These are phyloP conservation scores for Dryas integrifolia DNA, from an alignment of 331 rosid genomes.

Conservation along the genomic window DNA sequence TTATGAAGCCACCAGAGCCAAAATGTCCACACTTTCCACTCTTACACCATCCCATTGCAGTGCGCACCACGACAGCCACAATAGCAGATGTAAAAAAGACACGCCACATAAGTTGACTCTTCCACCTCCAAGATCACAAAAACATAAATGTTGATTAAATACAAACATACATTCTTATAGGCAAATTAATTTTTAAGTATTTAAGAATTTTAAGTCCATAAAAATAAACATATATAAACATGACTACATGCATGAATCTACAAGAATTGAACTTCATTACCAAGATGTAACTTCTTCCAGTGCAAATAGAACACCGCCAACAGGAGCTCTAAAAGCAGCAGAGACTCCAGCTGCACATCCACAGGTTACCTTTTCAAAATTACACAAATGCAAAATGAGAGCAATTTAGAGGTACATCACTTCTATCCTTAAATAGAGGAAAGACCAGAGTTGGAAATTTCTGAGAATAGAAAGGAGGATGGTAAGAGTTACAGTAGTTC, in stretches of 20 bases:
- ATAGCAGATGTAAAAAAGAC: conserved; percentile 95
- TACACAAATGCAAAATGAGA: conserved; percentile 26
- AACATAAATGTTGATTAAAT: conserved; percentile 1
- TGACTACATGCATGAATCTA: not conserved
- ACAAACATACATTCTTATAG: conserved; percentile 3
- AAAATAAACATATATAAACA: not conserved
- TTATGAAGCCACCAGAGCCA: conserved; percentile 98
- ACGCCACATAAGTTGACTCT: conserved; percentile 99
- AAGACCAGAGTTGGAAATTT: not conserved
- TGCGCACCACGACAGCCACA: conserved; percentile 94
- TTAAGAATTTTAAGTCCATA: not conserved
- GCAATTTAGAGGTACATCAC: conserved; percentile 12
- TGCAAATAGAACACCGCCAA: conserved; percentile 96
- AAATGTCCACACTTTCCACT: conserved; percentile 98
- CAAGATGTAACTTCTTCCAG: conserved; percentile 97
- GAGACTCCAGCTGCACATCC: conserved; percentile 99
- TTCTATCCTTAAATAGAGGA: not conserved
- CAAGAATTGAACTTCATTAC: conserved; percentile 44
- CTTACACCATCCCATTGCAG: conserved; percentile 98
- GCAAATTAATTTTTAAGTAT: conserved; percentile 4
- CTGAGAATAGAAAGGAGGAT: not conserved
- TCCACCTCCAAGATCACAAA: conserved; percentile 67
- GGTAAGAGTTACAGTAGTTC: not conserved
- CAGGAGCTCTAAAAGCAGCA: conserved; percentile 98
- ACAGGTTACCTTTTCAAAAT: conserved; percentile 83